A percentile compares a stretch with the other conserved stretches of the same genome.
Evolutionary conservation across 2,329 filamentous ascomycete genomes (phyloP).

Genomic region (Penicillium italicum): DNA sequence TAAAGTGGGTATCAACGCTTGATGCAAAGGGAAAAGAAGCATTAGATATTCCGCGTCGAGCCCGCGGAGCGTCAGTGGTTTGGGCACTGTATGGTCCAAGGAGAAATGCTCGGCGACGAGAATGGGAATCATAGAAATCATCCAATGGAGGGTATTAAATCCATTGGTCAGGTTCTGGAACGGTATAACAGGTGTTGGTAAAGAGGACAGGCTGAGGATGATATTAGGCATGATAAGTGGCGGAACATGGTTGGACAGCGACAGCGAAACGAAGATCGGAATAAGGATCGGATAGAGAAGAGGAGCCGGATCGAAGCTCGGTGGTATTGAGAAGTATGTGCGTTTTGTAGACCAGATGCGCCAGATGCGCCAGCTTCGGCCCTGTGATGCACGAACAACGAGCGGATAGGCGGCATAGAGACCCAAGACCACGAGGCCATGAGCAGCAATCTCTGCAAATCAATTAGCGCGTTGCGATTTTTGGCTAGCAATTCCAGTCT

Average conservation of each 20-base stretch:
- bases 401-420: conserved; percentile 55
- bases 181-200: conserved; percentile 71
- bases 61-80: conserved; percentile 31
- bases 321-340: conserved; percentile 60
- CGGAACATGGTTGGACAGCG: conserved; percentile 62
- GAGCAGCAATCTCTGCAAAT: conserved; percentile 33
- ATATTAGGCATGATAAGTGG: conserved; percentile 71
- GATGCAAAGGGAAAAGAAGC: conserved; percentile 78
- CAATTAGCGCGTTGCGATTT: conserved; percentile 7
- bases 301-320: conserved; percentile 84
- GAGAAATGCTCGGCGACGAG: conserved; percentile 47
- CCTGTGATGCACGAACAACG: conserved; percentile 43
- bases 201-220: conserved; percentile 71
- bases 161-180: conserved; percentile 55
- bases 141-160: conserved; percentile 72
- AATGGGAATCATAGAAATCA: conserved; percentile 68
- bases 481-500: not conserved
- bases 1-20: conserved; percentile 68
- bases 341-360: conserved; percentile 29
- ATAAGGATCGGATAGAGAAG: conserved; percentile 80
- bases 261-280: conserved; percentile 71
- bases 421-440: conserved; percentile 29
- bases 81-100: conserved; percentile 33
- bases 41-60: conserved; percentile 58
- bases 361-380: conserved; percentile 26